phyloP scores from a whole-genome alignment of 148 eudicot species.

The Rhododendron henanense region DNA sequence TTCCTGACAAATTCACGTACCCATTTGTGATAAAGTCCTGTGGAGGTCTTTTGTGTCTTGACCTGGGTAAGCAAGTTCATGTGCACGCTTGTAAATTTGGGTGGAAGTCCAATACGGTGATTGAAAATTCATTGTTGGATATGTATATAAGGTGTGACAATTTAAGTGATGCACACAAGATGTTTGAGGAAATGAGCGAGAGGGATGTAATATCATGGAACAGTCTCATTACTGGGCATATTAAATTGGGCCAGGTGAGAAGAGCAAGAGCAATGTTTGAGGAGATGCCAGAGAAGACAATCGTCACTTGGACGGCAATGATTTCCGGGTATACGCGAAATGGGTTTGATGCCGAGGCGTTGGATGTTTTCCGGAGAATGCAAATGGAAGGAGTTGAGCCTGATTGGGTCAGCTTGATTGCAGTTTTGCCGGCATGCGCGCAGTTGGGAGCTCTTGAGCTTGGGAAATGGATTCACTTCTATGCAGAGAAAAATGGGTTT shows the following conservation, averaged over 20 bases:
- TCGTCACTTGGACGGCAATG: conserved; percentile 38
- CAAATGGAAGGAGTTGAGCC: conserved; percentile 27
- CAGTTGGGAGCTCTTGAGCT: conserved; percentile 31
- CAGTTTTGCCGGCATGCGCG: conserved; percentile 30
- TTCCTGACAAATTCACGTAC: conserved; percentile 24
- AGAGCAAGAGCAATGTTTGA: conserved; percentile 28
- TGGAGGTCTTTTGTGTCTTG: conserved; percentile 20
- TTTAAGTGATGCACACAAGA: conserved; percentile 17
- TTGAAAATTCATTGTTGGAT: conserved; percentile 19
- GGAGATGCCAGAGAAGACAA: conserved; percentile 27
- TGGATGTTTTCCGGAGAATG: conserved; percentile 31
- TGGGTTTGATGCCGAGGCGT: conserved; percentile 23
- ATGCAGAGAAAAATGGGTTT: conserved; percentile 23
- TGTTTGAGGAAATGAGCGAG: conserved; percentile 27
- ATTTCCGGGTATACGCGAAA: conserved; percentile 24
- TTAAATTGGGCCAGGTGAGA: conserved; percentile 24
- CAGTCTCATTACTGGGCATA: conserved; percentile 26
- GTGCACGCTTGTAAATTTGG: conserved; percentile 22
- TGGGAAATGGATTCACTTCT: conserved; percentile 35
- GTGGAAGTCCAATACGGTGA: conserved; percentile 6
- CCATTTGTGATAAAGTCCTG: conserved; percentile 26
- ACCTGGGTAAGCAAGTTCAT: conserved; percentile 25
- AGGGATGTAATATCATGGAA: conserved; percentile 27
- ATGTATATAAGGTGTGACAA: conserved; percentile 19
- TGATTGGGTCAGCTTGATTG: conserved; percentile 26